A percentile compares a stretch with the other conserved stretches of the same genome.
These are phyloP conservation scores for Cephalotrichum gorgonifer DNA, from an alignment of 2,329 filamentous ascomycete genomes.

Conservation along the genomic window DNA sequence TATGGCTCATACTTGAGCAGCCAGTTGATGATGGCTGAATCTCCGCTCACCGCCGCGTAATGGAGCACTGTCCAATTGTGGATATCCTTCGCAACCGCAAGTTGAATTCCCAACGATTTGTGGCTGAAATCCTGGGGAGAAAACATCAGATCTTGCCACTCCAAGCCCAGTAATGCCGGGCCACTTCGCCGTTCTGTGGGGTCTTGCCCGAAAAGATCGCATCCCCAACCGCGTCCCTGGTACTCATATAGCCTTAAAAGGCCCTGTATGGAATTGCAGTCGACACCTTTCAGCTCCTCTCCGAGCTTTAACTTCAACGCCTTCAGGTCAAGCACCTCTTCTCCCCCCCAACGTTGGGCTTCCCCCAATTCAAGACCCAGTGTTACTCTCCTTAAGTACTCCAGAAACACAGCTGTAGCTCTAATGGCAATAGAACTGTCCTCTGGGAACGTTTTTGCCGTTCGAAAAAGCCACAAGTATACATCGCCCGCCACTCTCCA, in stretches of 20 bases:
- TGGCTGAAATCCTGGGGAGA: too few species aligned
- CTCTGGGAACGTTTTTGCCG: background rate
- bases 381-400: conserved; percentile 9
- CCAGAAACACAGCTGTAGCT: conserved; percentile 10
- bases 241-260: background rate
- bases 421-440: background rate
- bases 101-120: background rate
- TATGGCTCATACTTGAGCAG: conserved; percentile 5
- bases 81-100: conserved; percentile 9
- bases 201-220: background rate
- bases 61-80: conserved; percentile 13
- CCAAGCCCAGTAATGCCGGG: background rate
- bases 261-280: background rate
- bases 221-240: background rate
- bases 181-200: background rate
- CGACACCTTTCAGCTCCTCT: background rate
- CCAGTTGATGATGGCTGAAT: background rate
- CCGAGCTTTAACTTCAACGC: background rate
- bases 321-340: background rate
- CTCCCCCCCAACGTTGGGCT: background rate
- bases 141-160: background rate
- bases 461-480: conserved; percentile 11
- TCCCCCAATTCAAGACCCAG: conserved; percentile 1
- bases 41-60: conserved; percentile 7
- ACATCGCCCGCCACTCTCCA: conserved; percentile 9